phyloP scores from a whole-genome alignment of 345 rosid species.

The Carallia brachiata region DNA sequence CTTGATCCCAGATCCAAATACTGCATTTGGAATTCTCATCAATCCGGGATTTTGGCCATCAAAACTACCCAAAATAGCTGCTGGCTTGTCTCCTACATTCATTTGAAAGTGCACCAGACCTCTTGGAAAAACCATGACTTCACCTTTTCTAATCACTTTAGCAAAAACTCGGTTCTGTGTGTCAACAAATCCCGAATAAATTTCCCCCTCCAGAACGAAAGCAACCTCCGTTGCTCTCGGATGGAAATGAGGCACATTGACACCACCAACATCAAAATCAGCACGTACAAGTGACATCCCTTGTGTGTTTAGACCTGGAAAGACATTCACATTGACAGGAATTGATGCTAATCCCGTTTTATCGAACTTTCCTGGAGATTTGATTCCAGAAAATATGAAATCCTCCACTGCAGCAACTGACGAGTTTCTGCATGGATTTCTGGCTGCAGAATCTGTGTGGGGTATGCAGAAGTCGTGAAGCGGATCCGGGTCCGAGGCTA shows the following conservation, averaged over 20 bases:
- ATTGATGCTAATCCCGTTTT: conserved; percentile 55
- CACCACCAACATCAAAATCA: conserved; percentile 58
- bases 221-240: conserved; percentile 79
- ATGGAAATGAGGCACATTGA: conserved; percentile 79
- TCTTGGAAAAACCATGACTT: conserved; percentile 84
- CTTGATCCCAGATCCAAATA: conserved; percentile 76
- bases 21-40: conserved; percentile 54
- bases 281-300: conserved; percentile 73
- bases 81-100: conserved; percentile 69
- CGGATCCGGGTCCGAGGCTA: conserved; percentile 80
- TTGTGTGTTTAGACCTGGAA: conserved; percentile 74
- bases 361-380: conserved; percentile 46
- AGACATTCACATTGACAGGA: conserved; percentile 51
- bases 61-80: conserved; percentile 63
- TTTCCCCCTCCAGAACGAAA: conserved; percentile 50
- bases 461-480: conserved; percentile 71
- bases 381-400: conserved; percentile 63
- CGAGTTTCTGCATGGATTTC: conserved; percentile 56
- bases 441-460: conserved; percentile 16
- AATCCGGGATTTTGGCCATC: conserved; percentile 75
- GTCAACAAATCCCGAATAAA: conserved; percentile 80
- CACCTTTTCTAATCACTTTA: conserved; percentile 70
- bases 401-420: conserved; percentile 58
- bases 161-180: conserved; percentile 57
- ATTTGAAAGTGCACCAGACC: conserved; percentile 81